Base-by-base conservation (phyloP, 352 stramenopile genomes). In the Phytophthora constricta region DNA sequence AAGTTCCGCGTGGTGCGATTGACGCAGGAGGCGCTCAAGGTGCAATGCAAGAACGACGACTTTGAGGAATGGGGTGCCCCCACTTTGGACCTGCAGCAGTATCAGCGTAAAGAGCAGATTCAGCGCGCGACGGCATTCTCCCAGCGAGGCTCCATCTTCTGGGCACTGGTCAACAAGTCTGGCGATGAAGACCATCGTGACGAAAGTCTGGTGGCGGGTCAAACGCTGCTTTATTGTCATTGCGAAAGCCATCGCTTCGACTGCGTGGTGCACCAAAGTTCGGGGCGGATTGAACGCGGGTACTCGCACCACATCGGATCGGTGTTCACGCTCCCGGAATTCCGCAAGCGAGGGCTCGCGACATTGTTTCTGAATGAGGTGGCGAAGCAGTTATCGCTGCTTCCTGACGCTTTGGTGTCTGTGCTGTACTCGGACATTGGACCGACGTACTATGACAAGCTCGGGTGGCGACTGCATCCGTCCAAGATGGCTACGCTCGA, bases 341-440 rank as follows among this genome's bases (percentile, higher is more conserved):
- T 79, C 26, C 80, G 81, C 20, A 74, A 75, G 14, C 59, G 76
- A 46, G 82, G 84, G 13, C 80, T 90, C 45, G 81, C 76, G 4
- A 68, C 62, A 2, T 74, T 84, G 48, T 89, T 91, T 53, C 41
- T 90, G 23, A 56, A 26, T 14, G 46, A 74, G 28, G 58, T 92
- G 11, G 69, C 74, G 3, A 65, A 65, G 33, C 63, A 76, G 3
- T 57, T 89, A 53, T 41, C 26, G 46, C 16, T 64, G 45, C 45
- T 78, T 1, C 76, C 74, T 16, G 37, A 62, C 0, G 63, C 78
- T 7, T 33, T 88, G 14, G 66, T 62, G 7, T 91, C 83, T 2
- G 79, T 78, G 26, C 65, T 92, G 10, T 91, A 89, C 56, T 90
- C 84, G 26, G 81, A 90, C 51, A 87, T 92, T 55, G 82, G 84